Evolutionary conservation across 2,329 filamentous ascomycete species (phyloP).

Genomic region (Stachybotrys elegans): DNA sequence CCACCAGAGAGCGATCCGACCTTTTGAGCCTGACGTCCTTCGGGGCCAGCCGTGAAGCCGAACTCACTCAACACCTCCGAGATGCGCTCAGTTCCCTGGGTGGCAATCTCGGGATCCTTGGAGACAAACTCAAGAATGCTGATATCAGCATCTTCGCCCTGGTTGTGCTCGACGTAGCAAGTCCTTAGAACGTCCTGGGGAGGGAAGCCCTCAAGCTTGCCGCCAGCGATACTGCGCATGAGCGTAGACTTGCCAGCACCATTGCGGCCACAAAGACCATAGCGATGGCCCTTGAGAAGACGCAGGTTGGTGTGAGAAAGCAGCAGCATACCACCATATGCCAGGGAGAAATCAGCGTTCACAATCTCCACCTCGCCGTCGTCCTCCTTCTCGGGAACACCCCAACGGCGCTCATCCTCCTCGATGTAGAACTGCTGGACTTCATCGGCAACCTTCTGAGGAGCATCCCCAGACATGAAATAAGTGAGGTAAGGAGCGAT

Average conservation of each 20-base stretch:
- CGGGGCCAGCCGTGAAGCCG: conserved; percentile 85
- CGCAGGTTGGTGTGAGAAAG: conserved; percentile 94
- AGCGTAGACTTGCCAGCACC: conserved; percentile 98
- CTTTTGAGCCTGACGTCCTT: conserved; percentile 81
- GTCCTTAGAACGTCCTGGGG: conserved; percentile 87
- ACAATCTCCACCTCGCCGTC: conserved; percentile 94
- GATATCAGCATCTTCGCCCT: conserved; percentile 94
- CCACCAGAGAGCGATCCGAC: conserved; percentile 95
- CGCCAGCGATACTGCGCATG: conserved; percentile 92
- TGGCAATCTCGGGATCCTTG: conserved; percentile 81
- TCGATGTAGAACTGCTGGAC: conserved; percentile 75
- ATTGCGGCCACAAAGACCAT: conserved; percentile 94
- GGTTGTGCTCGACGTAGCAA: conserved; percentile 98
- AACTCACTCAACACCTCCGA: conserved; percentile 81
- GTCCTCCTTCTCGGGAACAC: conserved; percentile 78
- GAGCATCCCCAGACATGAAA: conserved; percentile 57
- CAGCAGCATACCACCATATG: conserved; percentile 95
- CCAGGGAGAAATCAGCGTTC: conserved; percentile 94
- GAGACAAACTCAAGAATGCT: conserved; percentile 90
- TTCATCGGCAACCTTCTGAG: conserved; percentile 61
- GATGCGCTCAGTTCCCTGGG: conserved; percentile 76
- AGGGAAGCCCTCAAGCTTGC: conserved; percentile 96
- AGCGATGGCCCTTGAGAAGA: conserved; percentile 92
- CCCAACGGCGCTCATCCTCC: conserved; percentile 84
- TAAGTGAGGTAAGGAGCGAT: conserved; percentile 72